Evolutionary conservation across 2,329 filamentous ascomycete genomes (phyloP), one percentile per base, ranked within the genome.

Genomic region (Teratosphaeriaceae sp.): DNA sequence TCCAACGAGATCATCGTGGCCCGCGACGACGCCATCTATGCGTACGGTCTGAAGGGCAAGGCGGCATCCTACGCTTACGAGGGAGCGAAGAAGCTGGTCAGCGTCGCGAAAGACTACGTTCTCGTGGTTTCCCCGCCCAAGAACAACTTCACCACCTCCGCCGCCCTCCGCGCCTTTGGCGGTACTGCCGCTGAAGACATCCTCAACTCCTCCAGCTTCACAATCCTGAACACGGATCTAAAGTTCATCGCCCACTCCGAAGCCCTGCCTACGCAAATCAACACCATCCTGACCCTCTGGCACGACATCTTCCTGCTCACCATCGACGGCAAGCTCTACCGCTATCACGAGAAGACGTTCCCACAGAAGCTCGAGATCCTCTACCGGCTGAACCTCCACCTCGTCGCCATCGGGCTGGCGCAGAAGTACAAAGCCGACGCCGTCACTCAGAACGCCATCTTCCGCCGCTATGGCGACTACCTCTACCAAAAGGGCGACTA

Each of bases 401-500:
- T 90, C 1, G 70, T 94, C 38, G 92, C 92, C 1, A 92, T 97
- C 52, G 94, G 90, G 56, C 72, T 98, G 44, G 92, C 92, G 1
- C 88, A 94, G 57, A 95, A 94, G 63, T 82, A 84, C 8, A 86
- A 88, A 1, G 75, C 96, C 57, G 86, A 89, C 62, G 67, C 71
- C 2, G 72, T 82, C 36, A 87, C 96, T 63, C 87, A 94, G 56
- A 96, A 94, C 56, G 73, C 85, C 45, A 98, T 98, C 45, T 94
- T 90, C 59, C 82, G 90, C 45, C 89, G 84, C 61, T 97, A 95
- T 63, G 92, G 90, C 11, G 92, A 98, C 61, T 86, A 90, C 57
- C 67, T 97, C 3, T 97, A 98, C 58, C 87, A 94, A 52, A 95
- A 94, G 58, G 88, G 85, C 3, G 89, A 96, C 59, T 98, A 90